These are phyloP conservation scores for Sodiomyces alkalinus DNA, from an alignment of 2,329 filamentous ascomycete genomes.

Conservation along the genomic window DNA sequence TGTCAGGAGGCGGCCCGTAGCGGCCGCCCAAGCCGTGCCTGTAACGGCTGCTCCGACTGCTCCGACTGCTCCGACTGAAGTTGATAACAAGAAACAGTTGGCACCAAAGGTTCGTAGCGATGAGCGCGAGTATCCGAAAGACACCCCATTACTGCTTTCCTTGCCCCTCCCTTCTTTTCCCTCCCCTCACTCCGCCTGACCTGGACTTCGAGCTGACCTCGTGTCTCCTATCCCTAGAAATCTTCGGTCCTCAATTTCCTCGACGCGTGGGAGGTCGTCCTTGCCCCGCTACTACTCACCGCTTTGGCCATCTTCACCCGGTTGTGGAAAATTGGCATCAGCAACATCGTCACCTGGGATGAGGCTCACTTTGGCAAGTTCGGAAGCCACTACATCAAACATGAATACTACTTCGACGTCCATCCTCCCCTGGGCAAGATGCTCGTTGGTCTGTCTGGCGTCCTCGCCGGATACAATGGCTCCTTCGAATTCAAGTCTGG, in stretches of 20 bases:
- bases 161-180: too few species aligned
- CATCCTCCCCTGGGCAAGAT: conserved; percentile 97
- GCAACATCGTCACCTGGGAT: conserved; percentile 52
- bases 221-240: conserved; percentile 16
- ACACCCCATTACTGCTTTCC: conserved; percentile 2
- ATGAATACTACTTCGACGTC: conserved; percentile 90
- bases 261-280: conserved; percentile 46
- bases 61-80: too few species aligned
- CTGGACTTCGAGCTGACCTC: conserved; percentile 10
- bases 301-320: conserved; percentile 49
- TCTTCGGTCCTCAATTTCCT: conserved; percentile 47
- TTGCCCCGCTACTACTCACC: conserved; percentile 47
- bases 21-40: conserved; percentile 23
- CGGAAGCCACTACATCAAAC: conserved; percentile 96
- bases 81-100: conserved; percentile 45
- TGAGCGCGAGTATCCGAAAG: too few species aligned
- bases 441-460: conserved; percentile 90
- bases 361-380: conserved; percentile 83
- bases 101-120: conserved; percentile 36
- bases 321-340: conserved; percentile 54
- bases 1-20: conserved; percentile 39
- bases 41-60: conserved; percentile 17
- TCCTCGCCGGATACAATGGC: conserved; percentile 94
- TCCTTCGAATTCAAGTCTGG: conserved; percentile 99
- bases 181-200: neutral